These are phyloP conservation scores for Skeletonema potamos DNA, from an alignment of 108 stramenopile species.

Conservation along the genomic window DNA sequence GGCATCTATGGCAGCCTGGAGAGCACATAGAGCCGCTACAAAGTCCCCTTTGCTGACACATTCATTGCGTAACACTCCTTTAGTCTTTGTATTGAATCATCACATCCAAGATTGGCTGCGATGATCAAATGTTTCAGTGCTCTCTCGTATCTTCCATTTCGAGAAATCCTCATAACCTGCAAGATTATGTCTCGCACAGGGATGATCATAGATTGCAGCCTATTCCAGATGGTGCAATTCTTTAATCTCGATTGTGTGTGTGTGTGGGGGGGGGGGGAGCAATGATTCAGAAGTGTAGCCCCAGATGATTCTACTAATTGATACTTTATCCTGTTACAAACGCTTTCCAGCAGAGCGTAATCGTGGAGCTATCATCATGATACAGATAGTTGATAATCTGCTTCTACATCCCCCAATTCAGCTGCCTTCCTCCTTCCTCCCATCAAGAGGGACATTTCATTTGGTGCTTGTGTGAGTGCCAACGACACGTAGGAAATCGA, in stretches of 20 bases:
- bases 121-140: neutral
- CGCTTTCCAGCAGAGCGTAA: no score
- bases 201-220: neutral
- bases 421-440: conserved; percentile 2
- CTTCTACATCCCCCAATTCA: neutral
- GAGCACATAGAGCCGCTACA: neutral
- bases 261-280: no score
- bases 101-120: neutral
- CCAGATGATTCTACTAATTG: no score
- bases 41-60: neutral
- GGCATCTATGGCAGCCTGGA: neutral
- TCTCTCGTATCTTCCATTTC: neutral
- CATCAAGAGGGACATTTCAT: no score
- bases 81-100: neutral
- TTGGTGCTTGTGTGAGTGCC: no score
- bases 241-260: no score
- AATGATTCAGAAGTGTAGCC: no score
- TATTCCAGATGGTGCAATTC: neutral
- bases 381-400: neutral
- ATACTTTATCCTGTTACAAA: neutral
- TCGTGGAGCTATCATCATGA: no score
- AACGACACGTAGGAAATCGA: no score
- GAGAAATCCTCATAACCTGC: neutral
- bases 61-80: neutral
- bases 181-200: neutral